Percentiles rank a stretch among this genome's conserved stretches.
Conservation (phyloP, 2,329 filamentous ascomycete species). For the Epichloe elymi region DNA sequence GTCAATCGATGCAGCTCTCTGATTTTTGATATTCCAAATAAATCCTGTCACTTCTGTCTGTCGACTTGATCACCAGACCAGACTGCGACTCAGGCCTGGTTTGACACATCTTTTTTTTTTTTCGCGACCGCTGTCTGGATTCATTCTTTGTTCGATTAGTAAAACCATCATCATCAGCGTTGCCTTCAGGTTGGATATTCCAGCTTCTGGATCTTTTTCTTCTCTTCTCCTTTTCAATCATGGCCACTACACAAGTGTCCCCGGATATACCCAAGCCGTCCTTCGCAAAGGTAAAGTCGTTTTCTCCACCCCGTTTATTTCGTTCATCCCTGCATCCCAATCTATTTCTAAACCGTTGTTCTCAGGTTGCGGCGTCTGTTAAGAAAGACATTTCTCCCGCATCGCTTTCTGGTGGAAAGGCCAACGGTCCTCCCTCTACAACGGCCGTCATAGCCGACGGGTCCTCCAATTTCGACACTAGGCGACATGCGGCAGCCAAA, state of each 20-base stretch:
- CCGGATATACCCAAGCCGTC: constrained; percentile 46
- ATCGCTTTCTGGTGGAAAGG: constrained; percentile 2
- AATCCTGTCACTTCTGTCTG: constrained; percentile 18
- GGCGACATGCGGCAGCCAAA: constrained; percentile 7
- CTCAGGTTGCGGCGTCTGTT: constrained; percentile 36
- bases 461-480: constrained; percentile 9
- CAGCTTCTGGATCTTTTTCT: constrained; percentile 7
- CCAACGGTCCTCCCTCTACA: constrained; percentile 8
- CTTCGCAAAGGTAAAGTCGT: constrained; percentile 56
- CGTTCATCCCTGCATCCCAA: not conserved
- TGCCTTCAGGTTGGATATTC: constrained; percentile 11
- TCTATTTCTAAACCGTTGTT: constrained; percentile 1
- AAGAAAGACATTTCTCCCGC: constrained; percentile 13
- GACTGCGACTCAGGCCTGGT: constrained; percentile 1
- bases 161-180: constrained; percentile 4
- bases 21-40: constrained; percentile 25
- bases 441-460: constrained; percentile 7
- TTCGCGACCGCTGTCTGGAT: constrained; percentile 4
- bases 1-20: constrained; percentile 41
- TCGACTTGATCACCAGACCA: constrained; percentile 7
- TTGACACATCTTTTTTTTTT: constrained; percentile 1
- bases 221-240: constrained; percentile 14
- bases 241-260: constrained; percentile 35
- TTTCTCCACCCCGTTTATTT: not conserved
- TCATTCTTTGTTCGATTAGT: constrained; percentile 3